Base-by-base conservation (phyloP, 352 stramenopile genomes). In the Globisporangium solare region DNA sequence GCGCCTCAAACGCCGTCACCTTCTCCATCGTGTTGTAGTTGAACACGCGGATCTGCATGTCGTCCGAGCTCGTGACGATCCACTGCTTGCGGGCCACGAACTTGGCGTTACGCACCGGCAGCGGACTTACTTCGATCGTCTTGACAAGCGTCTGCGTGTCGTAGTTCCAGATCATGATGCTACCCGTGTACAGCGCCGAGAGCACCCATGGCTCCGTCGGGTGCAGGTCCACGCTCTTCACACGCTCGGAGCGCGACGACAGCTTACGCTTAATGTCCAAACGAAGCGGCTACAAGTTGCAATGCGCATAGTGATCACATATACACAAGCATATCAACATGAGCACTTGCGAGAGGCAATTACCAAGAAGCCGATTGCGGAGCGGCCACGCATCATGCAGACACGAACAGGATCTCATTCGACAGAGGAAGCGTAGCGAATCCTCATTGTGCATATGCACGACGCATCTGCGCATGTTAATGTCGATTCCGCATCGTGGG, bases 21-120 rank as follows among this genome's bases (percentile, higher is more conserved):
- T 99, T 99, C 69, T 99, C 97, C 86, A 98, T 97, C 37, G 97
- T 99, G 70, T 99, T 99, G 86, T 99, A 99, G 77, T 99, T 99
- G 80, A 98, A 99, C 20, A 99, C 89, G 45, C 97, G 87, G 49
- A 99, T 67, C 61, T 97, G 79, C 93, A 99, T 98, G 69, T 99
- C 97, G 72, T 99, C 96, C 35, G 79, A 95, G 39, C 81, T 92
- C 35, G 93, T 87, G 15, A 99, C 67, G 74, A 99, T 95, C 96
- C 96, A 99, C 74, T 98, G 94, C 71, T 99, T 99, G 20, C 96
- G 89, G 35, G 91, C 89, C 54, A 99, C 89, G 69, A 99, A 99
- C 68, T 88, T 88, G 71, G 79, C 83, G 50, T 88, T 88, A 32
- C 97, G 91, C 15, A 99, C 94, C 2, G 97, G 97, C 11, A 98